phyloP scores from a whole-genome alignment of 371 early-diverging fungal species.

The Smittium mucronatum region DNA sequence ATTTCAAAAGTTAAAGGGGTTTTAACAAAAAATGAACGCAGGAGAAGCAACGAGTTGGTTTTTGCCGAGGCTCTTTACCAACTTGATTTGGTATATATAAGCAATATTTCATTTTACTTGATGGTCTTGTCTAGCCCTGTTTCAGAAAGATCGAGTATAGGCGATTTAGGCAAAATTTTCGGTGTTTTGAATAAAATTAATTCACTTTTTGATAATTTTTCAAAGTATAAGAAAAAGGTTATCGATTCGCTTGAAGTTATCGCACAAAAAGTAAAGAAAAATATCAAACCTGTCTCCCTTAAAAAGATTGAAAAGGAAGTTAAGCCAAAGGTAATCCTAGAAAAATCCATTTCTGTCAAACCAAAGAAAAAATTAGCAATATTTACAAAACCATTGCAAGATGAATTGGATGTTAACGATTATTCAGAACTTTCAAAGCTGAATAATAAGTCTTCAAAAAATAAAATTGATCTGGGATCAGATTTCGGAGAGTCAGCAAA shows the following conservation, averaged over 20 bases:
- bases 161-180: slow-evolving; percentile 50
- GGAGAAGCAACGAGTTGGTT: slow-evolving; percentile 9
- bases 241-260: background rate
- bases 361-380: background rate
- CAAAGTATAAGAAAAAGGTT: slow-evolving; percentile 15
- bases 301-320: slow-evolving; percentile 12
- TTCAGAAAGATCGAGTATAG: slow-evolving; percentile 27
- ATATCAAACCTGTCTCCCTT: too few species aligned
- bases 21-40: background rate
- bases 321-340: background rate
- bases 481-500: slow-evolving; percentile 69
- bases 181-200: slow-evolving; percentile 28
- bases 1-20: background rate
- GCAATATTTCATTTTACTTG: slow-evolving; percentile 80
- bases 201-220: background rate
- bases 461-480: slow-evolving; percentile 39
- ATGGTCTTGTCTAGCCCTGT: slow-evolving; percentile 52
- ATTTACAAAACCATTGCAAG: background rate
- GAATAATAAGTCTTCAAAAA: slow-evolving; percentile 1
- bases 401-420: background rate
- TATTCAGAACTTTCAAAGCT: background rate
- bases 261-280: slow-evolving; percentile 6
- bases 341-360: background rate
- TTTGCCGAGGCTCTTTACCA: slow-evolving; percentile 38
- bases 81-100: slow-evolving; percentile 58